Conservation (phyloP, 2,329 filamentous ascomycete species). For the Xylaria arbuscula region DNA sequence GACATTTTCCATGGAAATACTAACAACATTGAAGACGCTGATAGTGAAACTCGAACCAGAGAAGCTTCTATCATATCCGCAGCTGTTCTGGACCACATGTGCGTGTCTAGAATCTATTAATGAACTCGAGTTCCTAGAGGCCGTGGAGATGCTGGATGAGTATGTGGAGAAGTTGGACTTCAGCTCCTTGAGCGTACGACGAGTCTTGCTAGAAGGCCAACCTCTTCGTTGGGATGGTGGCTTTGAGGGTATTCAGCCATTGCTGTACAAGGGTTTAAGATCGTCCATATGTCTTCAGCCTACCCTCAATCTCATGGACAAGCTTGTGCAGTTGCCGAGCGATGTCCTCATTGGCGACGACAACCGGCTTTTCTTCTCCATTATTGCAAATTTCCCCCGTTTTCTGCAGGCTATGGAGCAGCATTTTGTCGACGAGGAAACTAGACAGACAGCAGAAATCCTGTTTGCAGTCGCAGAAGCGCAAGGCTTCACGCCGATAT, state of each 20-base stretch:
- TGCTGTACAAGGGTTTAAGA: constrained; percentile 91
- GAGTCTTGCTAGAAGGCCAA: constrained; percentile 78
- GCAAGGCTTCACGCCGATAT: constrained; percentile 75
- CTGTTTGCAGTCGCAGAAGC: constrained; percentile 78
- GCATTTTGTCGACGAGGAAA: constrained; percentile 64
- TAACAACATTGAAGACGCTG: constrained; percentile 92
- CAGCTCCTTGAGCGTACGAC: constrained; percentile 73
- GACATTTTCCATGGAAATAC: constrained; percentile 96
- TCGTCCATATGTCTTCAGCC: constrained; percentile 85
- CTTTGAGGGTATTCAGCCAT: constrained; percentile 86
- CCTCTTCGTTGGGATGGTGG: constrained; percentile 88
- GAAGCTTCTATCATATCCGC: constrained; percentile 88
- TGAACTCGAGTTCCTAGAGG: constrained; percentile 92
- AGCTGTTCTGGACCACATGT: constrained; percentile 97
- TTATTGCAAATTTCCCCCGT: constrained; percentile 91
- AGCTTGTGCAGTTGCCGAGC: constrained; percentile 80
- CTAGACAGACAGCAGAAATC: constrained; percentile 72
- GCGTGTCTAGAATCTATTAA: constrained; percentile 97
- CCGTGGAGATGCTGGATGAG: constrained; percentile 89
- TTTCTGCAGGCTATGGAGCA: constrained; percentile 84
- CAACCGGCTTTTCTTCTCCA: constrained; percentile 81
- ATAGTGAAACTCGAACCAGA: constrained; percentile 84
- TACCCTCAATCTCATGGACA: constrained; percentile 81
- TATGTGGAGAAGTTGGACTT: constrained; percentile 88
- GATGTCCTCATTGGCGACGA: constrained; percentile 85